Percentiles rank a stretch among this genome's conserved stretches.
These are phyloP conservation scores for Magnusiomyces suaveolens DNA, from an alignment of 1,139 yeast species.

Conservation along the genomic window DNA sequence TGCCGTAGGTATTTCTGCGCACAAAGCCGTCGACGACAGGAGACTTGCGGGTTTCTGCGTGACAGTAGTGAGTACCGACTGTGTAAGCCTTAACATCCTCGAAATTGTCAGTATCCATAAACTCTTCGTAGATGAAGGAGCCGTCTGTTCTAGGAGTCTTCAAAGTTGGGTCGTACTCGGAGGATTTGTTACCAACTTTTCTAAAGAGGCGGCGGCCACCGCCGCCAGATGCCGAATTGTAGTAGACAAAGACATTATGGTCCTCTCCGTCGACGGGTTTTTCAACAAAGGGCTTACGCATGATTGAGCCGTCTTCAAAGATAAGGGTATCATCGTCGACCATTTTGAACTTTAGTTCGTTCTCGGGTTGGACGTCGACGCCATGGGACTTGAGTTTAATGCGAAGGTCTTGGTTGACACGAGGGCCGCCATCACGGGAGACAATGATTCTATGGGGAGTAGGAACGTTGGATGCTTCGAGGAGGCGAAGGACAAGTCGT, in stretches of 20 bases:
- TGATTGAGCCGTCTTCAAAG: constrained; percentile 54
- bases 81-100: constrained; percentile 99
- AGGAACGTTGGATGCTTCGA: constrained; percentile 75
- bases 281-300: constrained; percentile 90
- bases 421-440: constrained; percentile 95
- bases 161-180: constrained; percentile 86
- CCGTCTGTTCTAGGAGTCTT: constrained; percentile 75
- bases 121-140: constrained; percentile 83
- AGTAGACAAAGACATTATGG: constrained; percentile 90
- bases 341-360: constrained; percentile 65
- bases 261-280: constrained; percentile 99
- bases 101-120: constrained; percentile 95
- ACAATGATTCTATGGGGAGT: constrained; percentile 84
- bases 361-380: constrained; percentile 48
- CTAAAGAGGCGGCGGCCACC: constrained; percentile 93
- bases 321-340: constrained; percentile 66
- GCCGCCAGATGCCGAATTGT: constrained; percentile 82
- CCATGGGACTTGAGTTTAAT: constrained; percentile 52
- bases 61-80: constrained; percentile 83
- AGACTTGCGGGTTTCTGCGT: constrained; percentile 95
- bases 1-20: constrained; percentile 93
- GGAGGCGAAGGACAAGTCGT: constrained; percentile 70
- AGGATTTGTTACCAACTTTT: constrained; percentile 93
- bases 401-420: constrained; percentile 55
- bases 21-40: constrained; percentile 99